Evolutionary conservation across 768 basidiomycete species (phyloP).

Genomic region (Suillus subalutaceus): DNA sequence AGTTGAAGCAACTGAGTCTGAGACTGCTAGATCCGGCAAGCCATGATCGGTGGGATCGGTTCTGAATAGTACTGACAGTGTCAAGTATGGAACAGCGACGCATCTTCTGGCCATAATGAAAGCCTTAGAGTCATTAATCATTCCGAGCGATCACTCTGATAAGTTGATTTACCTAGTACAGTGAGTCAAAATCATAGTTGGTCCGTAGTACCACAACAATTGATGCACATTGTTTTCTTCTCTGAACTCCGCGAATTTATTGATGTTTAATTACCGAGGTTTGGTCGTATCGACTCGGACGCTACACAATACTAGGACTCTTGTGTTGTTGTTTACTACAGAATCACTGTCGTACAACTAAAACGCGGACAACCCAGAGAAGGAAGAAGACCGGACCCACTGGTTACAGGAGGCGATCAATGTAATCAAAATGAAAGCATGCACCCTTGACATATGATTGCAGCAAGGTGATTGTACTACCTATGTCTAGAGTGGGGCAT

Average conservation of each 20-base stretch:
- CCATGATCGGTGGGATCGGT: neutral
- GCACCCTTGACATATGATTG: neutral
- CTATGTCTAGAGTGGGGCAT: neutral
- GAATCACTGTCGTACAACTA: neutral
- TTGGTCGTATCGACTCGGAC: neutral
- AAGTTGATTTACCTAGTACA: neutral
- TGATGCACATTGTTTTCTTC: neutral
- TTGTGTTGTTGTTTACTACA: neutral
- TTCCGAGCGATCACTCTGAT: neutral
- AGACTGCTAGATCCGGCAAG: conserved; percentile 3
- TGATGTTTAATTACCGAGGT: neutral
- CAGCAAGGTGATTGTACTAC: neutral
- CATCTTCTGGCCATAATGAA: neutral
- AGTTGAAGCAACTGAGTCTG: neutral
- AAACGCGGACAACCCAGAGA: neutral
- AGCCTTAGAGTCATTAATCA: neutral
- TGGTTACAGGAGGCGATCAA: neutral
- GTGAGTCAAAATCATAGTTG: neutral
- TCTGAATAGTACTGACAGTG: neutral
- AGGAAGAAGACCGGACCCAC: neutral
- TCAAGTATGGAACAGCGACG: neutral
- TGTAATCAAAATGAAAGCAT: neutral
- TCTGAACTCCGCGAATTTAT: neutral
- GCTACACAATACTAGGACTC: neutral
- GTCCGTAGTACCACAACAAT: neutral